Evolutionary conservation across 2,329 filamentous ascomycete genomes (phyloP).

Genomic region (Clathrospora elynae): DNA sequence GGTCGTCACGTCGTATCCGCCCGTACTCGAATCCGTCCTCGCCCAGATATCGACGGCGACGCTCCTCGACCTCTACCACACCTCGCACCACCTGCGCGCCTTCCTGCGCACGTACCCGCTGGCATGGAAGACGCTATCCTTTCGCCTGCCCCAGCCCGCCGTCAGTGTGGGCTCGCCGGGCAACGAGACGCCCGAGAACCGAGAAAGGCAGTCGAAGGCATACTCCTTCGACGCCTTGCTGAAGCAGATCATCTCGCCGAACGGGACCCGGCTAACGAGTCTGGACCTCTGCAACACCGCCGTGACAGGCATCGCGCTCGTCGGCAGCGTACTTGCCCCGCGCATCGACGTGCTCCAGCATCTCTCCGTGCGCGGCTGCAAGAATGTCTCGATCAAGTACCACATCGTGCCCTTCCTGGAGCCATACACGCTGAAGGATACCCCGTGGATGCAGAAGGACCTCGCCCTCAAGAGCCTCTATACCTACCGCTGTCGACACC

Average conservation of each 20-base stretch:
- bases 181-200: constrained; percentile 48
- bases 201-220: constrained; percentile 59
- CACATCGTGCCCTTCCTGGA: constrained; percentile 64
- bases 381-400: constrained; percentile 68
- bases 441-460: constrained; percentile 50
- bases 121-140: constrained; percentile 65
- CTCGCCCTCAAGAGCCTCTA: constrained; percentile 65
- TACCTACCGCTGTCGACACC: constrained; percentile 66
- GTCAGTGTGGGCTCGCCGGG: constrained; percentile 45
- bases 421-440: constrained; percentile 50
- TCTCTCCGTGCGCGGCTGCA: constrained; percentile 65
- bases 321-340: constrained; percentile 59
- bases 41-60: constrained; percentile 62
- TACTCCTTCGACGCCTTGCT: constrained; percentile 65
- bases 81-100: constrained; percentile 59
- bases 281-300: constrained; percentile 66
- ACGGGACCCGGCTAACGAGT: constrained; percentile 61
- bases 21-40: constrained; percentile 63
- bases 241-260: constrained; percentile 61
- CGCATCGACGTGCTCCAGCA: constrained; percentile 62
- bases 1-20: constrained; percentile 61
- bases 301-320: constrained; percentile 62
- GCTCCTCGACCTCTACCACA: constrained; percentile 64
- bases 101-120: constrained; percentile 63
- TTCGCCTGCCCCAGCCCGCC: constrained; percentile 56